Conservation (phyloP, 1,139 yeast genomes). For the Yamadazyma triangularis region DNA sequence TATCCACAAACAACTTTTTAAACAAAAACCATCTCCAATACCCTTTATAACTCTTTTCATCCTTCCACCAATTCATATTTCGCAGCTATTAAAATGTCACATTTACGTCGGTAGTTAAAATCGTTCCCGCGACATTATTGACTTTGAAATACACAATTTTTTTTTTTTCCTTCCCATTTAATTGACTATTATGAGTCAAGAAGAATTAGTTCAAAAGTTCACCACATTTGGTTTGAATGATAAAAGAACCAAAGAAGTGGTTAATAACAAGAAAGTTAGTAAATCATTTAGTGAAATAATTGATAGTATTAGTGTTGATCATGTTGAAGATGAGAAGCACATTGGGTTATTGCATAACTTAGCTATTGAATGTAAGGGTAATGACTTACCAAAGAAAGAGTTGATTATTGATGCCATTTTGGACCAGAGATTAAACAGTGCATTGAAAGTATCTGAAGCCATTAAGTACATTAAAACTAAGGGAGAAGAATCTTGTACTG, state of each 20-base stretch:
- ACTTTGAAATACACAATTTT: too few species aligned
- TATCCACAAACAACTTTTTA: too few species aligned
- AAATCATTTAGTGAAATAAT: constrained; percentile 60
- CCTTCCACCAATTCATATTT: too few species aligned
- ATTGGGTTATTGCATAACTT: constrained; percentile 69
- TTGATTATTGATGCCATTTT: constrained; percentile 57
- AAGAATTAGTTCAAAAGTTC: constrained; percentile 42
- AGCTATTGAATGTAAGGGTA: constrained; percentile 61
- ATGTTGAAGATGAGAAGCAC: constrained; percentile 38
- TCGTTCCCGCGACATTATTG: too few species aligned
- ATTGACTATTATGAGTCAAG: constrained; percentile 12
- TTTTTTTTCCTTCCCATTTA: too few species aligned
- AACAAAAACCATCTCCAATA: too few species aligned
- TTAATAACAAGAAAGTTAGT: constrained; percentile 82
- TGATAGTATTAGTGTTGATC: constrained; percentile 27
- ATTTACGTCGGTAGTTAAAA: too few species aligned
- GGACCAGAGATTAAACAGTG: constrained; percentile 59
- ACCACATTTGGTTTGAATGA: constrained; percentile 66
- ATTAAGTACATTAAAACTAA: constrained; percentile 57
- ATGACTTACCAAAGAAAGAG: constrained; percentile 38
- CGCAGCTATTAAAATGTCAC: too few species aligned
- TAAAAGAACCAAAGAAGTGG: constrained; percentile 65
- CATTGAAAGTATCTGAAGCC: constrained; percentile 79
- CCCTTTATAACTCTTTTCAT: too few species aligned
- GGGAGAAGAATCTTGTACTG: constrained; percentile 35